These are phyloP conservation scores for Dactylis glomerata DNA, from an alignment of 176 grass and related monocot species.

Conservation along the genomic window DNA sequence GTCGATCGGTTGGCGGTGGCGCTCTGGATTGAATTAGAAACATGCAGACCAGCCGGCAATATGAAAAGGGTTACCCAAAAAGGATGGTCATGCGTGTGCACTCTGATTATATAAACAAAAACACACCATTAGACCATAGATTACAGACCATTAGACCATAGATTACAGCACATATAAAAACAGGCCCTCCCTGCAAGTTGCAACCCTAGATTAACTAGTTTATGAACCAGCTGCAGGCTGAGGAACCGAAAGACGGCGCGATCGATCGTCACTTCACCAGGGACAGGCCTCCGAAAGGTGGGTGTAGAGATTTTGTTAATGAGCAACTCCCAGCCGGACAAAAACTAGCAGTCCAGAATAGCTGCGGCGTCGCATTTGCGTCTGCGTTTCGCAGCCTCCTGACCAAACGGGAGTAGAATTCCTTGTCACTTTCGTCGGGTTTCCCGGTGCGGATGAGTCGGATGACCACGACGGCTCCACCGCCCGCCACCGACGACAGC, in stretches of 20 bases:
- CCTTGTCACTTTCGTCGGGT: not conserved
- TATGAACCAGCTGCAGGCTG: not conserved
- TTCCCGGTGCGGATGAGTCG: constrained; percentile 40
- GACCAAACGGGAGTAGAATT: constrained; percentile 9
- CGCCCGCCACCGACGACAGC: not conserved
- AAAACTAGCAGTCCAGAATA: not conserved
- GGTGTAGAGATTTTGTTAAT: not conserved
- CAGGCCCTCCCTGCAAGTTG: not conserved
- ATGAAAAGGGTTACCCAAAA: constrained; percentile 8
- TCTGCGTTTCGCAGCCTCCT: not conserved
- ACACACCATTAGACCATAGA: not conserved
- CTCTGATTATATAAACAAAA: not conserved
- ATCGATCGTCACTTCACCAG: not conserved
- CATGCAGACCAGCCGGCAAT: not conserved
- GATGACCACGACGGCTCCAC: constrained; percentile 31
- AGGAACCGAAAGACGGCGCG: not conserved
- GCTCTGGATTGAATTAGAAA: not conserved
- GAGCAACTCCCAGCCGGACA: not conserved
- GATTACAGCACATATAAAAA: too few species aligned
- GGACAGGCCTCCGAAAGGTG: not conserved
- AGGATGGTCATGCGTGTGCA: not conserved
- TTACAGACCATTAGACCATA: not conserved
- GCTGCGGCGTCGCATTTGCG: constrained; percentile 1
- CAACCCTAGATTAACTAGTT: not conserved
- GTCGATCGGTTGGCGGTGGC: not conserved